Conservation (phyloP, 306 rosid genomes). For the Gastrolobium bilobum region DNA sequence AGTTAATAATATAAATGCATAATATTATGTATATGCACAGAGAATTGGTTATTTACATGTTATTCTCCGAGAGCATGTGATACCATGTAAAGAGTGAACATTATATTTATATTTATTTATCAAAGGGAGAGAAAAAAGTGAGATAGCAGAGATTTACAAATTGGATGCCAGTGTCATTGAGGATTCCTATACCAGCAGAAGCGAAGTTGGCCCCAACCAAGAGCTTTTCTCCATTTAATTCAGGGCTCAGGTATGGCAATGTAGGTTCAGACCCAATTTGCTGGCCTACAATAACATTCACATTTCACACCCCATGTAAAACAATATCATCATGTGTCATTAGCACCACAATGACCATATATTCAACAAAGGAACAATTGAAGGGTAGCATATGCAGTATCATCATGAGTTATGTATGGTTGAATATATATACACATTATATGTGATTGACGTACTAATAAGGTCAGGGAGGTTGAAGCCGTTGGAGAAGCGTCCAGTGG, state of each 20-base stretch:
- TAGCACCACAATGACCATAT: no score
- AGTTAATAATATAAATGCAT: no score
- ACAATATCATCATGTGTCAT: neutral
- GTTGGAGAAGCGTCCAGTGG: constrained; percentile 78
- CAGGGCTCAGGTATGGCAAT: constrained; percentile 64
- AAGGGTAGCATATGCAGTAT: no score
- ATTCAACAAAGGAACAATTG: no score
- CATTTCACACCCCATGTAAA: neutral
- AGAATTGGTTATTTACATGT: no score
- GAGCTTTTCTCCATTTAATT: constrained; percentile 55
- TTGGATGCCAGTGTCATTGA: constrained; percentile 69
- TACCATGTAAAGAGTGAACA: no score
- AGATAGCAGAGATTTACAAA: constrained; percentile 44
- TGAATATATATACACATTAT: no score
- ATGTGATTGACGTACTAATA: constrained; percentile 14
- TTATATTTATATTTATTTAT: no score
- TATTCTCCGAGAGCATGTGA: no score
- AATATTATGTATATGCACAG: no score
- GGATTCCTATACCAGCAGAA: constrained; percentile 75
- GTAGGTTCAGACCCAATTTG: constrained; percentile 57
- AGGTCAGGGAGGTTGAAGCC: constrained; percentile 74
- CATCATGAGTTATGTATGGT: no score
- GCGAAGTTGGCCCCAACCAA: constrained; percentile 74
- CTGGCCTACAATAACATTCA: constrained; percentile 51
- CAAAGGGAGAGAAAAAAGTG: no score